A percentile compares a stretch with the other conserved stretches of the same genome.
phyloP scores from a whole-genome alignment of 768 basidiomycete genomes.

The Termitomyces sp. region DNA sequence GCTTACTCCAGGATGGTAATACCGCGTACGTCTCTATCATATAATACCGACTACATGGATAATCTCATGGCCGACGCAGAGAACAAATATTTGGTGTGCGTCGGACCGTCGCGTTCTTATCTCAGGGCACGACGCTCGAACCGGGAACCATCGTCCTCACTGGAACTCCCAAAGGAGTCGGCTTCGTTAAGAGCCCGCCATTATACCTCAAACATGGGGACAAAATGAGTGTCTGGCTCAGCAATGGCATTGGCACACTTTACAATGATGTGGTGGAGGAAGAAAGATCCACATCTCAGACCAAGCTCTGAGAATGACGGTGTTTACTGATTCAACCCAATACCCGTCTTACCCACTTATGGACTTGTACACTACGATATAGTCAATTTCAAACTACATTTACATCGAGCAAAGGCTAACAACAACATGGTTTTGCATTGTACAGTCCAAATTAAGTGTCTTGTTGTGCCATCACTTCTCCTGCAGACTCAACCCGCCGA shows the following conservation, averaged over 20 bases:
- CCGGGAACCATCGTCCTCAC: slow-evolving; percentile 84
- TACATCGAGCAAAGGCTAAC: not conserved
- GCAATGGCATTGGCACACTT: slow-evolving; percentile 74
- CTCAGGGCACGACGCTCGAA: slow-evolving; percentile 79
- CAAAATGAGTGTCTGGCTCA: slow-evolving; percentile 63
- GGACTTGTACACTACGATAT: not conserved
- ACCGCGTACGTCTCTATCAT: slow-evolving; percentile 54
- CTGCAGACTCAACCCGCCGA: slow-evolving; percentile 57
- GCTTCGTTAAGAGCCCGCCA: slow-evolving; percentile 71
- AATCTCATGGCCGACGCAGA: slow-evolving; percentile 31
- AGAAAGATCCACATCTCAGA: slow-evolving; percentile 37
- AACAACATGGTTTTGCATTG: not conserved
- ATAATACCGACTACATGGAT: not conserved
- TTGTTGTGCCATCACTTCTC: slow-evolving; percentile 4
- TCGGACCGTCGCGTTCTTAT: slow-evolving; percentile 76
- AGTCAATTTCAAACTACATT: not conserved
- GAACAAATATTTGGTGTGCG: slow-evolving; percentile 80
- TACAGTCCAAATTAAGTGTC: slow-evolving; percentile 3
- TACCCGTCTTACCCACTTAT: not conserved
- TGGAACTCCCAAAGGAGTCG: slow-evolving; percentile 80
- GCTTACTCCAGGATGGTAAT: slow-evolving; percentile 68
- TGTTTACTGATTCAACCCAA: not conserved
- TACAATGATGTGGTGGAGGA: slow-evolving; percentile 79
- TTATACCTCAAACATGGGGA: slow-evolving; percentile 75
- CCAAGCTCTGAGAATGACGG: slow-evolving; percentile 38